Conservation (phyloP, 2,329 filamentous ascomycete genomes). For the Metarhizium album region DNA sequence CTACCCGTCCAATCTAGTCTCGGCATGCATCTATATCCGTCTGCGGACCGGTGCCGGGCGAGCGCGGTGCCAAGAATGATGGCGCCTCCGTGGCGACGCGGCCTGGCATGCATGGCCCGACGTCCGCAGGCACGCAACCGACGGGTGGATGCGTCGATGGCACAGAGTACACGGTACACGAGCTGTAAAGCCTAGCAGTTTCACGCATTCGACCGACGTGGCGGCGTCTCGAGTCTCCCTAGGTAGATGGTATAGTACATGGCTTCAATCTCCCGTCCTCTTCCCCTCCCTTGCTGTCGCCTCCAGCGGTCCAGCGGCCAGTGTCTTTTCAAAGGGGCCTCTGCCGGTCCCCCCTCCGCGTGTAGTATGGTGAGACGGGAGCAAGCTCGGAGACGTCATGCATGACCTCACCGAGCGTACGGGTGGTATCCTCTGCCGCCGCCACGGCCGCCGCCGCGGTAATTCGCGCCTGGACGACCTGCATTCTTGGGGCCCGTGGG, state of each 20-base stretch:
- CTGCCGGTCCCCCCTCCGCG: not conserved
- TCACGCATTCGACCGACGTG: not conserved
- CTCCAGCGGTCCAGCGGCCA: no score
- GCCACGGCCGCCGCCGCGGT: conserved; percentile 77
- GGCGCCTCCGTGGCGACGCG: no score
- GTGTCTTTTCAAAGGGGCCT: not conserved
- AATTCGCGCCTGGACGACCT: conserved; percentile 82
- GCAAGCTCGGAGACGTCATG: not conserved
- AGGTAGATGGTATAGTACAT: not conserved
- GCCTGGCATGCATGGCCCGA: no score
- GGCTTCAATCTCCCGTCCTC: not conserved
- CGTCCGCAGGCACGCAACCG: no score
- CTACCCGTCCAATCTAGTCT: no score
- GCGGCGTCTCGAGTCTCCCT: not conserved
- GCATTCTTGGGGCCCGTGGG: conserved; percentile 96
- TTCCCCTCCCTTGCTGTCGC: not conserved
- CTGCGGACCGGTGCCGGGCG: no score
- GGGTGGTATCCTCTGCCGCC: conserved; percentile 69
- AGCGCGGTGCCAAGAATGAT: no score
- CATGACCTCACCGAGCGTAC: conserved; percentile 40
- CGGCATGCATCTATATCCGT: no score
- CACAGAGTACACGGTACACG: no score
- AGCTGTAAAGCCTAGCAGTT: no score
- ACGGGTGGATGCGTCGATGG: no score
- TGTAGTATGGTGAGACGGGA: no score